Conservation (phyloP, 768 basidiomycete genomes). For the Termitomyces sp. region DNA sequence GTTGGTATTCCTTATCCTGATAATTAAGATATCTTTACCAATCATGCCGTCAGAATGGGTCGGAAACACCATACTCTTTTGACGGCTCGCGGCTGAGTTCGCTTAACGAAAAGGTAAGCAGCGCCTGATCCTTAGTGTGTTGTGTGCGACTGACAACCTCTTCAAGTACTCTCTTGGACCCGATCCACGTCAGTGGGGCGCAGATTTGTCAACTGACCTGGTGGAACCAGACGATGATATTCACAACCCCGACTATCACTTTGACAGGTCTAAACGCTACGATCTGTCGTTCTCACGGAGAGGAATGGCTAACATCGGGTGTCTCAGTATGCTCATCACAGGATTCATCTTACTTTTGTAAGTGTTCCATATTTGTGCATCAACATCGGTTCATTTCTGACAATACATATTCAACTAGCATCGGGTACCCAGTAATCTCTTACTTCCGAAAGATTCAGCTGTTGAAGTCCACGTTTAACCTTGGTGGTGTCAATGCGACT, state of each 20-base stretch:
- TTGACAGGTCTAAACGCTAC: conserved; percentile 23
- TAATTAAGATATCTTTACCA: not conserved
- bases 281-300: conserved; percentile 47
- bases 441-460: conserved; percentile 7
- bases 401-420: conserved; percentile 18
- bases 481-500: conserved; percentile 58
- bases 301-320: conserved; percentile 70
- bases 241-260: conserved; percentile 53
- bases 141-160: not conserved
- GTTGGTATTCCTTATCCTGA: conserved; percentile 14
- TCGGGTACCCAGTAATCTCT: conserved; percentile 43
- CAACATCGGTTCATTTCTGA: not conserved
- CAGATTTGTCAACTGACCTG: conserved; percentile 45
- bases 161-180: conserved; percentile 56
- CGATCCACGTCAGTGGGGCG: conserved; percentile 65
- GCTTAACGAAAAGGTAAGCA: conserved; percentile 40
- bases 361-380: conserved; percentile 16
- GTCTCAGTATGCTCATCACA: conserved; percentile 48
- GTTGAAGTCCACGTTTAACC: conserved; percentile 19
- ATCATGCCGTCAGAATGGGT: conserved; percentile 19
- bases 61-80: conserved; percentile 40
- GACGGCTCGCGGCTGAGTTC: conserved; percentile 33
- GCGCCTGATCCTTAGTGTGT: not conserved
- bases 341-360: conserved; percentile 55
- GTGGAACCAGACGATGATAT: conserved; percentile 68